A percentile compares a stretch with the other conserved stretches of the same genome.
Conservation (phyloP, 768 basidiomycete species). For the Rhodotorula taiwanensis region DNA sequence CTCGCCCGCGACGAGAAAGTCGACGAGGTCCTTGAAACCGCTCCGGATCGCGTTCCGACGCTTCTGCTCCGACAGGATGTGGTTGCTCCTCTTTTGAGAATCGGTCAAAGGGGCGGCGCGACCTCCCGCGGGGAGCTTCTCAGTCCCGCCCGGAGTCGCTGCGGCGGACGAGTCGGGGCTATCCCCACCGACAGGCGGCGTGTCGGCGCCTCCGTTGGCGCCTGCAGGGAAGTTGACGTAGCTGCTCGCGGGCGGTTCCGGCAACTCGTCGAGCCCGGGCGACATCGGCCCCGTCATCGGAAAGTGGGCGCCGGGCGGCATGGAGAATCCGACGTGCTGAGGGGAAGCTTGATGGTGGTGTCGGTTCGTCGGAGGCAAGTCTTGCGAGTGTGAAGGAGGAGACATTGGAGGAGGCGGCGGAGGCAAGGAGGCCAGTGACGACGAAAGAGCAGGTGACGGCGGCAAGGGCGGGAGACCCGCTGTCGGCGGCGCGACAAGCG, state of each 20-base stretch:
- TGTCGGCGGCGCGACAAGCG: neutral
- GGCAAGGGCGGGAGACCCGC: too few relatives aligned
- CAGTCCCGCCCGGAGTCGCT: slow-evolving; percentile 19
- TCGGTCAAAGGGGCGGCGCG: slow-evolving; percentile 51
- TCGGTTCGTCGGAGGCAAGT: too few relatives aligned
- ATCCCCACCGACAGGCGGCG: too few relatives aligned
- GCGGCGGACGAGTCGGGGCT: neutral
- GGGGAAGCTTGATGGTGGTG: too few relatives aligned
- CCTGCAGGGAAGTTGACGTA: too few relatives aligned
- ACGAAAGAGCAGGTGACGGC: too few relatives aligned
- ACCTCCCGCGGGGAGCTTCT: neutral
- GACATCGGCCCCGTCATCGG: neutral
- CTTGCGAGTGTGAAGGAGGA: too few relatives aligned
- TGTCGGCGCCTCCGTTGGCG: neutral
- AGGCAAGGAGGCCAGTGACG: too few relatives aligned
- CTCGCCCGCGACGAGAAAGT: slow-evolving; percentile 55
- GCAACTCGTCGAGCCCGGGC: too few relatives aligned
- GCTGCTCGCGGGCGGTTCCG: neutral
- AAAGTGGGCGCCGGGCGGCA: too few relatives aligned
- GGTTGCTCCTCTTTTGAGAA: slow-evolving; percentile 85
- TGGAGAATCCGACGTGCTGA: too few relatives aligned
- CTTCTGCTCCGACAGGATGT: slow-evolving; percentile 91
- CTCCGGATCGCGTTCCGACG: slow-evolving; percentile 85
- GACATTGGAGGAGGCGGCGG: too few relatives aligned
- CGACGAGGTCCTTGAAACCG: slow-evolving; percentile 77